Conservation (phyloP, 306 rosid genomes). For the Casuarina glauca region DNA sequence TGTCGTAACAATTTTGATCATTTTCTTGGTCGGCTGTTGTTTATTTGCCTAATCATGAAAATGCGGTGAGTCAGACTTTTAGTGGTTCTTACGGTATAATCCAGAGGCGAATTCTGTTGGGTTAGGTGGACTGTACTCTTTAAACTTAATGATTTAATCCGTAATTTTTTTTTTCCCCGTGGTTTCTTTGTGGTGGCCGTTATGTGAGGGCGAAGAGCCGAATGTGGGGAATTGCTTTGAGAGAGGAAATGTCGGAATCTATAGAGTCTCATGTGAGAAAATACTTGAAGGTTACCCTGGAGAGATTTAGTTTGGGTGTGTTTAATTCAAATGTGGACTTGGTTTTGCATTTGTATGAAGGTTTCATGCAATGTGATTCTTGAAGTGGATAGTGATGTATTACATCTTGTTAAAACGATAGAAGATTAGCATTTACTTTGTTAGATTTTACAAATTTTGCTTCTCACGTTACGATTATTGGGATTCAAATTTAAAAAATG, state of each 20-base stretch:
- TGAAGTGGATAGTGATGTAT: background rate
- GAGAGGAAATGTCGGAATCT: background rate
- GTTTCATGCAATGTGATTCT: background rate
- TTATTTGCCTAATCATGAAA: background rate
- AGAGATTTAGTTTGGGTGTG: slow-evolving; percentile 1
- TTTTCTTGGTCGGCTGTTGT: background rate
- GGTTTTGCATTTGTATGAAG: background rate
- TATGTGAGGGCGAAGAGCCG: no score
- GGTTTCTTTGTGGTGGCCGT: background rate
- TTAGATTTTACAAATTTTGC: background rate
- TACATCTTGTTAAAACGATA: background rate
- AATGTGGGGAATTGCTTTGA: no score
- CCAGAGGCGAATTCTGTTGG: background rate
- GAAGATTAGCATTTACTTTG: background rate
- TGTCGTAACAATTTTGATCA: background rate
- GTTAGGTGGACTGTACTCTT: background rate
- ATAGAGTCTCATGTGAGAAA: background rate
- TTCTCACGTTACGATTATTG: background rate
- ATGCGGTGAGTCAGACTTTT: background rate
- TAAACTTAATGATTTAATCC: background rate
- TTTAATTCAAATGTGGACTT: background rate
- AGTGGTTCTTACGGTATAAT: background rate
- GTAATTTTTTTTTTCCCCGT: background rate
- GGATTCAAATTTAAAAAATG: slow-evolving; percentile 20
- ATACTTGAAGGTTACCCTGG: no score